Base-by-base conservation (phyloP, 2,329 filamentous ascomycete species). In the Fragosphaeria purpurea region DNA sequence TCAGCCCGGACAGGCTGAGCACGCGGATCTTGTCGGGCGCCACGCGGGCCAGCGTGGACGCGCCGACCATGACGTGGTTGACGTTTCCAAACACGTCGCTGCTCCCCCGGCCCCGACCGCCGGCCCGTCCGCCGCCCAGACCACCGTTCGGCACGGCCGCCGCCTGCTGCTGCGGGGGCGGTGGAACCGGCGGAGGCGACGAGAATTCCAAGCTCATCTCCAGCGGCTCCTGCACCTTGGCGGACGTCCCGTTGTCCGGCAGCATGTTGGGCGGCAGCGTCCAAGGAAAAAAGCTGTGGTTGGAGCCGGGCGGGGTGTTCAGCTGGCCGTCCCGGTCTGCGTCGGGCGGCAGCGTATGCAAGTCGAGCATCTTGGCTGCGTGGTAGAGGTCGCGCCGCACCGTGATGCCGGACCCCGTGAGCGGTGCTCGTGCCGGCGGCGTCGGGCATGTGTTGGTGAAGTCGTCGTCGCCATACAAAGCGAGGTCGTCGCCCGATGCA, bases 251-350 rank as follows among this genome's bases (percentile, higher is more conserved):
- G 60, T 94, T 81, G 8, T 70, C 67, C 0, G 90, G 88, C 3
- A 96, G 75, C 58, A 95, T 73, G 32, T 79, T 75, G 1, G 74
- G 71, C 0, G 93, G 91, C 0, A 98, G 70, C 0, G 93, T 97
- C 91, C 91, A 97, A 0, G 93, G 93, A 61, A 89, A 97, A 59
- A 87, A 83, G 0, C 85, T 91, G 63, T 90, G 83, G 60, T 95
- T 95, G 1, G 81, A 54, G 33, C 41, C 46, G 40, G 53, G 32
- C 41, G 6, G 34, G 4, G 31, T 35, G 38, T 30, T 41, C 8
- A 2, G 7, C 8, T 7, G 8, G 35, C 35, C 11, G 35, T 11
- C 8, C 8, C 11, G 11, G 11, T 39, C 44, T 7, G 32, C 11
- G 33, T 43, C 22, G 50, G 81, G 80, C 5, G 86, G 85, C 61